A percentile compares a stretch with the other conserved stretches of the same genome.
These are phyloP conservation scores for Scutellaria barbata DNA, from an alignment of 257 asterid species.

Conservation along the genomic window DNA sequence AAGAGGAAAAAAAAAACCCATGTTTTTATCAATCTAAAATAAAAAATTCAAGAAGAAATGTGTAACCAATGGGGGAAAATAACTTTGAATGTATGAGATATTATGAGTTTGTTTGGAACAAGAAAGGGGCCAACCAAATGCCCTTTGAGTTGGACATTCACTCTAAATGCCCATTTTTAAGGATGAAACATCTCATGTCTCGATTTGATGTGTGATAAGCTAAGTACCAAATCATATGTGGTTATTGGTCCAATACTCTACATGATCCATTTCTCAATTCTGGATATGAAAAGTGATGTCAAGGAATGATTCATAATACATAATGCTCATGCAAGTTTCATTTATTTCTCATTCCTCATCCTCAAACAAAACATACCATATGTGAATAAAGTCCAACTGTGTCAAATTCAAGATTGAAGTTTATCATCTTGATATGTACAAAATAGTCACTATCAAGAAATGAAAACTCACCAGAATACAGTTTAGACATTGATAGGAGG, in stretches of 20 bases:
- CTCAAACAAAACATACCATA: too few species aligned
- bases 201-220: neutral
- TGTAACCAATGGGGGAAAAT: slow-evolving; percentile 4
- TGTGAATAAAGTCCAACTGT: neutral
- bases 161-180: slow-evolving; percentile 15
- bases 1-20: neutral
- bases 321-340: too few species aligned
- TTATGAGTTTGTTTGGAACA: slow-evolving; percentile 23
- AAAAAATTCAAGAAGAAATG: neutral
- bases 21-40: neutral
- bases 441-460: slow-evolving; percentile 19
- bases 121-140: slow-evolving; percentile 32
- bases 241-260: too few species aligned
- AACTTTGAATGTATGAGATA: neutral
- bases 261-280: too few species aligned
- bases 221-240: too few species aligned
- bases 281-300: too few species aligned
- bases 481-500: slow-evolving; percentile 3
- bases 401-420: neutral
- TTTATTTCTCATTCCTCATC: too few species aligned
- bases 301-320: too few species aligned
- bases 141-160: slow-evolving; percentile 32
- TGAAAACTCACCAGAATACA: neutral
- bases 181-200: neutral
- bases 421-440: slow-evolving; percentile 1